These are phyloP conservation scores for Erysimum pusillum DNA, from an alignment of 441 rosid species.

Conservation along the genomic window DNA sequence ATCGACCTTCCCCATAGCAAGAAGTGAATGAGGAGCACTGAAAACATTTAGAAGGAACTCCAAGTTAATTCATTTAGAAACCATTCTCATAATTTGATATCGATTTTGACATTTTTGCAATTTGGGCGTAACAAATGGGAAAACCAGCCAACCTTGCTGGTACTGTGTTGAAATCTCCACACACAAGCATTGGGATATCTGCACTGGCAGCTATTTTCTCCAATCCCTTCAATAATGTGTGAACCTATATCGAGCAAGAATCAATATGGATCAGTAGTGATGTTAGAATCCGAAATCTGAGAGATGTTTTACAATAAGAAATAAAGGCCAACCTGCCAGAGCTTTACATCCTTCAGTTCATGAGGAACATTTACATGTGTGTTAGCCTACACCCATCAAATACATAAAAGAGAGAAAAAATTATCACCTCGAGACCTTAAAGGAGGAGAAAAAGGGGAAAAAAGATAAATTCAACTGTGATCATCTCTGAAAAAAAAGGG, in stretches of 20 bases:
- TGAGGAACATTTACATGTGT: constrained; percentile 50
- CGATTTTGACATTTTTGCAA: constrained; percentile 21
- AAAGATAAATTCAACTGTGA: background rate
- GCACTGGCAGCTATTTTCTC: constrained; percentile 94
- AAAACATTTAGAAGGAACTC: constrained; percentile 31
- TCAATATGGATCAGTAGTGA: constrained; percentile 27
- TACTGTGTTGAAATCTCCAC: constrained; percentile 91
- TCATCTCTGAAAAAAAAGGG: background rate
- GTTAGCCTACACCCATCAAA: constrained; percentile 45
- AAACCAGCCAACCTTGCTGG: constrained; percentile 73
- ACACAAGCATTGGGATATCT: constrained; percentile 92
- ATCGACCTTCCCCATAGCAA: constrained; percentile 88
- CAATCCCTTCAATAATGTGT: constrained; percentile 85
- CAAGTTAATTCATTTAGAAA: constrained; percentile 7
- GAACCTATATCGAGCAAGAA: constrained; percentile 61
- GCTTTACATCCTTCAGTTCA: constrained; percentile 95
- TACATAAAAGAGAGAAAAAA: constrained; percentile 5
- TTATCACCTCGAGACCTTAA: constrained; percentile 8
- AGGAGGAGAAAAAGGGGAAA: background rate
- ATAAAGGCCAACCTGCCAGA: constrained; percentile 84
- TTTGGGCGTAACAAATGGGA: background rate
- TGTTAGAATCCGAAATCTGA: constrained; percentile 10
- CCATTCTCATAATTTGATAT: constrained; percentile 16
- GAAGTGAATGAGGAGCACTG: constrained; percentile 92
- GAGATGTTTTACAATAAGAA: constrained; percentile 17